Base-by-base conservation (phyloP, 2,329 filamentous ascomycete species). In the Talaromyces sp. region DNA sequence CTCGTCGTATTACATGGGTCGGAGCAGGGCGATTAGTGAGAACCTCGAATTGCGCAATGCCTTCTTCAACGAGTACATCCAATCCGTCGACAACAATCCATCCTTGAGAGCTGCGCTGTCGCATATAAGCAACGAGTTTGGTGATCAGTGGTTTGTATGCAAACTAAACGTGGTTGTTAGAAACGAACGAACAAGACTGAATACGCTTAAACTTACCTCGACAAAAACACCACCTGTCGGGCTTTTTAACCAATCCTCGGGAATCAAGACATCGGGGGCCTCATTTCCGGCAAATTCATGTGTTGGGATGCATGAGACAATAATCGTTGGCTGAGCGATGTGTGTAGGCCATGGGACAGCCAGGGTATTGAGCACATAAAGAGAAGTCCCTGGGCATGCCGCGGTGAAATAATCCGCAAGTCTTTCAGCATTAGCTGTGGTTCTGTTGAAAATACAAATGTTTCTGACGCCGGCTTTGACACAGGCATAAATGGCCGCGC, bases 101-200 rank as follows among this genome's bases (percentile, higher is more conserved):
- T 9, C 74, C 73, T 10, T 72, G 72, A 55, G 73, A 70, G 9
- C 71, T 74, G 19, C 72, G 65, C 6, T 67, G 66, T n/a, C 73
- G 72, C 22, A 75, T 74, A 36, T 56, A 72, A 56, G 70, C 70
- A 60, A 75, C 72, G 6, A 77, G 64, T 8, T 71, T 71, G 2
- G 75, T 76, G 49, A 75, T 71, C 28, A 75, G 70, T 17, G 74
- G 73, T 69, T 76, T 77, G 61, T 77, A 77, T 19, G 75, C 74
- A 59, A 77, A 62, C 75, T 77, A 61, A n/a, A 33, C 44, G 19
- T 27, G 30, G n/a, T 33, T 63, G 56, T 64, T 47, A 55, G 25
- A 15, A 53, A 36, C 15, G 11, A 27, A 57, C 27, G 17, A 58
- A 54, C 9, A 30, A 11, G 3, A 2, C 25, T 9, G 5, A n/a